Conservation (phyloP, 768 basidiomycete genomes). For the Leccinum boreale region DNA sequence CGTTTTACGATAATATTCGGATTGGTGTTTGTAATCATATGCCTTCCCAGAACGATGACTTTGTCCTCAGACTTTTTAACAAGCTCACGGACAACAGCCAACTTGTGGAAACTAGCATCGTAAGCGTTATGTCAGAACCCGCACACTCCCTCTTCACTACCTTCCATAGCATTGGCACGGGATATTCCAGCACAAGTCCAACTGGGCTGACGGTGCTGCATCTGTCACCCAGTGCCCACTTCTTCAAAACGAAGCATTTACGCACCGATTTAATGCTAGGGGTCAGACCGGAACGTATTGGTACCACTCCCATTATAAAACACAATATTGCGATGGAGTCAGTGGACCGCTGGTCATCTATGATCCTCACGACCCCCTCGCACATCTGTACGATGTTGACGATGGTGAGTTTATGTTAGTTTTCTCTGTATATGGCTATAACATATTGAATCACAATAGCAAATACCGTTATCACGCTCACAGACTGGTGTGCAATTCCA, state of each 20-base stretch:
- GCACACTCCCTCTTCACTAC: conserved; percentile 9
- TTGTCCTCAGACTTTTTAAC: conserved; percentile 44
- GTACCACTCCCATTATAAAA: conserved; percentile 42
- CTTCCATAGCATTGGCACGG: neutral
- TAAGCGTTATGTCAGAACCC: neutral
- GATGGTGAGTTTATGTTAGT: conserved; percentile 31
- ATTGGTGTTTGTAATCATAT: neutral
- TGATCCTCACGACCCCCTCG: conserved; percentile 42
- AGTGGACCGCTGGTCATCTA: conserved; percentile 44
- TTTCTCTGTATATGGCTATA: neutral
- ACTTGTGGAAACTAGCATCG: neutral
- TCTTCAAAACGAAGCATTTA: conserved; percentile 30
- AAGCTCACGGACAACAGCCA: neutral
- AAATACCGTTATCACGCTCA: conserved; percentile 45
- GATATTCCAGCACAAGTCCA: conserved; percentile 14
- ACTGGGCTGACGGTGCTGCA: conserved; percentile 35
- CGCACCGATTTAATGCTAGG: conserved; percentile 32
- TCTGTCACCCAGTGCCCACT: conserved; percentile 46
- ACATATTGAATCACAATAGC: conserved; percentile 18
- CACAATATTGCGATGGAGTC: conserved; percentile 43
- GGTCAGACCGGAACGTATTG: conserved; percentile 44
- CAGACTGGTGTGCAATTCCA: conserved; percentile 39
- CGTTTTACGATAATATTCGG: neutral
- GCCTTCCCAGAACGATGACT: conserved; percentile 31
- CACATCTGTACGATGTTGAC: conserved; percentile 43